Conservation (phyloP, 495 filamentous ascomycete species). For the Ramalina peruviana region DNA sequence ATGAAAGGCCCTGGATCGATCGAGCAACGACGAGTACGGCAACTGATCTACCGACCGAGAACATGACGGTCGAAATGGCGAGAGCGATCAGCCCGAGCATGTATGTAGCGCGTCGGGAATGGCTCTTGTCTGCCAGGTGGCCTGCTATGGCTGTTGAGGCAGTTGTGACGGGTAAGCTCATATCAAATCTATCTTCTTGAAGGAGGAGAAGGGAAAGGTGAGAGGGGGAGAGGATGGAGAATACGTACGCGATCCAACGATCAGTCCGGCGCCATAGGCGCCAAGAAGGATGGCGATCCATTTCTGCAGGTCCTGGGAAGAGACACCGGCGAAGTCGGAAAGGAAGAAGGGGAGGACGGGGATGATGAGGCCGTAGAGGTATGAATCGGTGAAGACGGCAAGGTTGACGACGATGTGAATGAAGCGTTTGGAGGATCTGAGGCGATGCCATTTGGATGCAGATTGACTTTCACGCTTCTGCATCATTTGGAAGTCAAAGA, state of each 20-base stretch:
- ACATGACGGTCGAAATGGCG: slow-evolving; percentile 37
- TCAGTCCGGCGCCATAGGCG: slow-evolving; percentile 55
- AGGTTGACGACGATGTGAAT: slow-evolving; percentile 6
- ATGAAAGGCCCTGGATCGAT: slow-evolving; percentile 43
- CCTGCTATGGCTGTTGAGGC: slow-evolving; percentile 23
- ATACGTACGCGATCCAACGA: slow-evolving; percentile 40
- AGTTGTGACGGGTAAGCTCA: background rate
- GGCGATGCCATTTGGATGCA: background rate
- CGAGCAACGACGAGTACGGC: slow-evolving; percentile 38
- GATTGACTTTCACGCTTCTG: too few relatives aligned
- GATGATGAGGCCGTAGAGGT: slow-evolving; percentile 21
- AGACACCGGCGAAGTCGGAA: slow-evolving; percentile 8
- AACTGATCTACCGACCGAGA: slow-evolving; percentile 38
- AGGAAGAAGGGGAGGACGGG: slow-evolving; percentile 19
- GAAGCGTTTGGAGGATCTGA: slow-evolving; percentile 9
- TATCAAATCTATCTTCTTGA: background rate
- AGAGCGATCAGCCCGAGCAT: slow-evolving; percentile 40
- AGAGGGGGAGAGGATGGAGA: background rate
- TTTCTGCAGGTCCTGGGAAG: slow-evolving; percentile 28
- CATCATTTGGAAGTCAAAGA: too few relatives aligned
- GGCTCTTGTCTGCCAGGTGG: slow-evolving; percentile 40
- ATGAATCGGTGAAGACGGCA: slow-evolving; percentile 12
- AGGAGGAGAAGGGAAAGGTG: background rate
- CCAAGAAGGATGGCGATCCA: slow-evolving; percentile 66
- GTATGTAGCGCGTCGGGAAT: slow-evolving; percentile 40